These are phyloP conservation scores for Phycomyces blakesleeanus DNA, from an alignment of 192 early-diverging fungal genomes.

Conservation along the genomic window DNA sequence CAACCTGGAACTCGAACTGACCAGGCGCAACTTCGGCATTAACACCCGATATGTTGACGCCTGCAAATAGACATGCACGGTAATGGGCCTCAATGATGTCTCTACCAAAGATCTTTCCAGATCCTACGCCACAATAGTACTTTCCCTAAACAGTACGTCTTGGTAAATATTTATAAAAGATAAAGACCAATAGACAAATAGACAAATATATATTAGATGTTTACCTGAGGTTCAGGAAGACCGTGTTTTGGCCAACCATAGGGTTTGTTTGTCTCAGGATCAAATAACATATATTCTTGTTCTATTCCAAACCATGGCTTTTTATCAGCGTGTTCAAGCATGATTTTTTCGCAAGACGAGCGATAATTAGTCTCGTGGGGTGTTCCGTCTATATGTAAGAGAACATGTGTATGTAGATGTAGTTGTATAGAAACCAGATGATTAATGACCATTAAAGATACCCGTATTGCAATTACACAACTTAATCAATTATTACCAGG, in stretches of 20 bases:
- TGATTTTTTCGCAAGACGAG: conserved; percentile 32
- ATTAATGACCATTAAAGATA: no score
- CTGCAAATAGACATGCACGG: conserved; percentile 52
- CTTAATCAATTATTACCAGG: conserved; percentile 14
- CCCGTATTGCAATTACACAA: no score
- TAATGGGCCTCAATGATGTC: conserved; percentile 58
- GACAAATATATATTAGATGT: not conserved
- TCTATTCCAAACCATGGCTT: conserved; percentile 57
- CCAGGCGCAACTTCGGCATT: conserved; percentile 56
- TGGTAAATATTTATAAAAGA: not conserved
- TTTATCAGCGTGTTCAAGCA: conserved; percentile 35
- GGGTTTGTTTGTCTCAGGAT: conserved; percentile 39
- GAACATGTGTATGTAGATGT: no score
- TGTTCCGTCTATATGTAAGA: no score
- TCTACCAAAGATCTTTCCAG: conserved; percentile 48
- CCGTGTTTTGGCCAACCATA: conserved; percentile 56
- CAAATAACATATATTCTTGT: conserved; percentile 54
- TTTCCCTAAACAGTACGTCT: conserved; percentile 25
- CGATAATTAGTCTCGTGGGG: conserved; percentile 52
- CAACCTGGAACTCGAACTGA: conserved; percentile 56
- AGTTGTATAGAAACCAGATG: no score
- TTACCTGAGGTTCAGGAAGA: conserved; percentile 49
- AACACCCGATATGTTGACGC: conserved; percentile 52
- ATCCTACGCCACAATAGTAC: conserved; percentile 56
- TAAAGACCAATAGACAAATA: no score